Evolutionary conservation across 2,329 filamentous ascomycete species (phyloP).

Genomic region (Colletotrichum scovillei): DNA sequence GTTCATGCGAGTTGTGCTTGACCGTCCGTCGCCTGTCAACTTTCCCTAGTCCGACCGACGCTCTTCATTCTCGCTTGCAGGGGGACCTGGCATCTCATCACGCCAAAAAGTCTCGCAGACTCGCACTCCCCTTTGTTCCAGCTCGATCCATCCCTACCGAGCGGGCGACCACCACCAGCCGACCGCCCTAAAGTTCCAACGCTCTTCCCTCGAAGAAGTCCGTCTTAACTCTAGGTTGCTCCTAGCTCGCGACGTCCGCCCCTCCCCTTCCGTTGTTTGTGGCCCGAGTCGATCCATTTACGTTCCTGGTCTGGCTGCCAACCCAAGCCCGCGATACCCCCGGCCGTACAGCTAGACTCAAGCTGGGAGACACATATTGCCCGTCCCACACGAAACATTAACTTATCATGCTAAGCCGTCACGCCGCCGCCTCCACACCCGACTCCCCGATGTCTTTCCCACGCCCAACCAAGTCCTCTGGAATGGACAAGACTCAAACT

Average conservation of each 20-base stretch:
- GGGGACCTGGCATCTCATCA: constrained; percentile 25
- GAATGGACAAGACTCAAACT: constrained; percentile 34
- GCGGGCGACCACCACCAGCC: neutral
- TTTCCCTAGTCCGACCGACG: constrained; percentile 1
- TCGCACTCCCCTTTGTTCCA: constrained; percentile 25
- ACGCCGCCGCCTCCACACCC: constrained; percentile 39
- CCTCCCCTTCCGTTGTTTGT: neutral
- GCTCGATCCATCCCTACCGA: constrained; percentile 2
- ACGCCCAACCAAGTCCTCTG: constrained; percentile 29
- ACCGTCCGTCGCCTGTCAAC: constrained; percentile 21
- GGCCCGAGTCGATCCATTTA: constrained; percentile 12
- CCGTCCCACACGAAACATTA: constrained; percentile 49
- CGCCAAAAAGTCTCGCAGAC: constrained; percentile 20
- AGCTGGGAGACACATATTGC: constrained; percentile 32
- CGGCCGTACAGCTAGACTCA: constrained; percentile 14
- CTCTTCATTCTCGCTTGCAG: constrained; percentile 32
- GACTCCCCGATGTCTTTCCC: constrained; percentile 40
- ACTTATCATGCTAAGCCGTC: constrained; percentile 50
- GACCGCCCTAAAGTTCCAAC: neutral
- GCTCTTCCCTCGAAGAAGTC: neutral
- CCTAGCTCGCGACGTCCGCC: neutral
- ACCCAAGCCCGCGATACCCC: constrained; percentile 10
- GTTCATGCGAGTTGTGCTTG: constrained; percentile 27
- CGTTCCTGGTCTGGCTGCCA: constrained; percentile 13
- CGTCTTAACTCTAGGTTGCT: neutral